A percentile compares a stretch with the other conserved stretches of the same genome.
Conservation (phyloP, 768 basidiomycete genomes). For the Cystofilobasidium bisporidii region DNA sequence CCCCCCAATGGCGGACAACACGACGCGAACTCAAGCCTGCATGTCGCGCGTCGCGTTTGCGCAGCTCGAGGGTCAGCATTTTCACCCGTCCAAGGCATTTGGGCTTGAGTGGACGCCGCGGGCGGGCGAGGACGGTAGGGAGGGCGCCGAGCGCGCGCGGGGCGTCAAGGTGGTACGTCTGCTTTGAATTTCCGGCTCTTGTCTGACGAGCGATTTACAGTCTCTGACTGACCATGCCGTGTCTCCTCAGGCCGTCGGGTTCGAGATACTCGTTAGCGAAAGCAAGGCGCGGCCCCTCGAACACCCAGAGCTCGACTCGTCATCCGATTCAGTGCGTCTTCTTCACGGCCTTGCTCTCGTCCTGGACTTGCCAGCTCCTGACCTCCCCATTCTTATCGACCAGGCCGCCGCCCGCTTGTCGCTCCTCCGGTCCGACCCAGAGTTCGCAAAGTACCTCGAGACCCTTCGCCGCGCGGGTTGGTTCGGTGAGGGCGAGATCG, state of each 20-base stretch:
- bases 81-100: constrained; percentile 83
- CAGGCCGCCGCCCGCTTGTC: constrained; percentile 62
- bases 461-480: constrained; percentile 58
- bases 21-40: constrained; percentile 53
- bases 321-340: constrained; percentile 13
- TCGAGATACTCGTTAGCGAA: constrained; percentile 77
- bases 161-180: constrained; percentile 78
- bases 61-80: constrained; percentile 80
- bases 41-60: constrained; percentile 91
- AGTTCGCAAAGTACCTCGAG: constrained; percentile 61
- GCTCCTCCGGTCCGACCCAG: constrained; percentile 54
- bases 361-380: neutral
- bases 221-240: no score
- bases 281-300: constrained; percentile 16
- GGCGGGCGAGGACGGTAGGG: constrained; percentile 44
- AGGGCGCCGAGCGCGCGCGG: constrained; percentile 67
- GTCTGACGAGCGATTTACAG: no score
- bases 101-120: constrained; percentile 45
- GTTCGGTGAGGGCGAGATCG: constrained; percentile 59
- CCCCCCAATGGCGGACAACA: constrained; percentile 52
- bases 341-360: neutral
- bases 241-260: constrained; percentile 81
- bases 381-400: no score
- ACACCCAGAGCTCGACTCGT: constrained; percentile 21
- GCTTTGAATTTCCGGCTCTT: no score